phyloP scores from a whole-genome alignment of 202 grass and related monocot genomes.

The Carex sylvatica region DNA sequence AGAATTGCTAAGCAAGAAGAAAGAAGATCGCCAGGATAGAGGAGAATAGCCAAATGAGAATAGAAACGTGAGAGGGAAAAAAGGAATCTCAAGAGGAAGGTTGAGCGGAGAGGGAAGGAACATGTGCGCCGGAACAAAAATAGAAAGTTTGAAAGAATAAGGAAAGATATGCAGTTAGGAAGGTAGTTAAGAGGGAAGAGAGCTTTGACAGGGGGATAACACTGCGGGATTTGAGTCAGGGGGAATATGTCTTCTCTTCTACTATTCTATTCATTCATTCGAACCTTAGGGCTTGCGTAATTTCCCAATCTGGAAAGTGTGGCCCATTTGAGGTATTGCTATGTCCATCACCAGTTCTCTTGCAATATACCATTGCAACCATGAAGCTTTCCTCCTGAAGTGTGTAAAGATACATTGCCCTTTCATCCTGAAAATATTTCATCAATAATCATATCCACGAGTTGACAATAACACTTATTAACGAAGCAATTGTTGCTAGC shows the following conservation, averaged over 20 bases:
- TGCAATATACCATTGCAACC: slow-evolving; percentile 66
- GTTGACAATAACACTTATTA: not conserved
- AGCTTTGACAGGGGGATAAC: no score
- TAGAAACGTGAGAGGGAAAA: no score
- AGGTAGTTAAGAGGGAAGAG: no score
- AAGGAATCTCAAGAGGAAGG: no score
- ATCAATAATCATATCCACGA: not conserved
- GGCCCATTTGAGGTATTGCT: slow-evolving; percentile 5
- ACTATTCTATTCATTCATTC: slow-evolving; percentile 39
- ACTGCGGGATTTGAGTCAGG: no score
- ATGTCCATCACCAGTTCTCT: slow-evolving; percentile 21
- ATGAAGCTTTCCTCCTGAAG: slow-evolving; percentile 68
- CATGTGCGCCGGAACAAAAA: no score
- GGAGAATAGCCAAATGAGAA: no score
- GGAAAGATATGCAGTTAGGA: no score
- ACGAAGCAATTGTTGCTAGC: not conserved
- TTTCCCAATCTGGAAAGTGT: slow-evolving; percentile 51
- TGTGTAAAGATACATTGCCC: slow-evolving; percentile 79
- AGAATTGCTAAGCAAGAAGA: no score
- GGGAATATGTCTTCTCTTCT: not conserved
- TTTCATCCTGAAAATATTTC: slow-evolving; percentile 64
- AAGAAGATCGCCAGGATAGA: no score
- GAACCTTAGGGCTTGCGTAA: slow-evolving; percentile 60
- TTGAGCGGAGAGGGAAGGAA: no score
- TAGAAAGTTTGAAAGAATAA: no score